phyloP scores from a whole-genome alignment of 2,329 filamentous ascomycete genomes.

The Sphaceloma murrayae region DNA sequence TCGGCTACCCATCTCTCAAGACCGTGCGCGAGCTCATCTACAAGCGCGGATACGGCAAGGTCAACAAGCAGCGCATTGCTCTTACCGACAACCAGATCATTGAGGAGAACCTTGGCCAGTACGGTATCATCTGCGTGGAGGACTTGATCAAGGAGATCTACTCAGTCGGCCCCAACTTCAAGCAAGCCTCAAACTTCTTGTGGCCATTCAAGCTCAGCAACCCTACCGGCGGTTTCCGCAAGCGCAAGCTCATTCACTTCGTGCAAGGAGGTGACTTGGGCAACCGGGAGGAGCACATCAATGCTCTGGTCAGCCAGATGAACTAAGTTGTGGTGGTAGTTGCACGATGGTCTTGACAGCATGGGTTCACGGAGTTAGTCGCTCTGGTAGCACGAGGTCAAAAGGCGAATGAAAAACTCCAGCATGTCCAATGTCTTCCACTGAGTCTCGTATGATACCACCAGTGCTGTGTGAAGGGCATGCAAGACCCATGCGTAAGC shows the following conservation, averaged over 20 bases:
- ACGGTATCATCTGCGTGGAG: constrained; percentile 98
- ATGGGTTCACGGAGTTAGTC: constrained; percentile 13
- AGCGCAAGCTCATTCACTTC: constrained; percentile 98
- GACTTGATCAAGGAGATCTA: constrained; percentile 99
- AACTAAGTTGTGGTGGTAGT: constrained; percentile 54
- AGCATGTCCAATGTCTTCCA: no score
- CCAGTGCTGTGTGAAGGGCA: no score
- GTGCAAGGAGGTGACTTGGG: constrained; percentile 97
- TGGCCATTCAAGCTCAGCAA: constrained; percentile 99
- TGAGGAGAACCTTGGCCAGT: constrained; percentile 93
- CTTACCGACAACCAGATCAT: constrained; percentile 97
- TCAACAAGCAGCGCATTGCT: constrained; percentile 84
- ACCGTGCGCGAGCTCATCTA: constrained; percentile 98
- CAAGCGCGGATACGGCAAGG: constrained; percentile 99
- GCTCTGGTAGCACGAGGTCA: constrained; percentile 7
- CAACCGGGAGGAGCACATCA: constrained; percentile 98
- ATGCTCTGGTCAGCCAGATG: constrained; percentile 93
- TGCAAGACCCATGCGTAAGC: no score
- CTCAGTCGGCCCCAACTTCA: constrained; percentile 95
- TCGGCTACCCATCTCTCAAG: constrained; percentile 99
- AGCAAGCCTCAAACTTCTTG: constrained; percentile 98
- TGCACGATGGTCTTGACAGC: constrained; percentile 1
- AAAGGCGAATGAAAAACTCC: no score
- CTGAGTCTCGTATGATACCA: no score
- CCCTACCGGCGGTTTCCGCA: constrained; percentile 91